These are phyloP conservation scores for Gossypioides kirkii DNA, from an alignment of 345 rosid species.

Conservation along the genomic window DNA sequence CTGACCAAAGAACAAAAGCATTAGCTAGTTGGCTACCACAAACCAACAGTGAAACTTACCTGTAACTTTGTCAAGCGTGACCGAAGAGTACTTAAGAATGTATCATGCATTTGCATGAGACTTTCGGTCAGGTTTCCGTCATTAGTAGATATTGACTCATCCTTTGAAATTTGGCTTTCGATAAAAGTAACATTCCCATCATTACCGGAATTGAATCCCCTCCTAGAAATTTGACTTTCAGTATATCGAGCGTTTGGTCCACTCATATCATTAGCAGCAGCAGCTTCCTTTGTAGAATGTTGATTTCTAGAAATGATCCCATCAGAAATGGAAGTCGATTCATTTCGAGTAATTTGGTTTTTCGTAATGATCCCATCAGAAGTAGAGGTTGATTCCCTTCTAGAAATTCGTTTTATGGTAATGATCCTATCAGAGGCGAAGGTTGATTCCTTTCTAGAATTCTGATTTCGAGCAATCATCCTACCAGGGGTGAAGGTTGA, in stretches of 20 bases:
- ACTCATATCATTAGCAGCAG: slow-evolving; percentile 6
- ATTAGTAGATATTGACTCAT: slow-evolving; percentile 32
- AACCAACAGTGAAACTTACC: slow-evolving; percentile 38
- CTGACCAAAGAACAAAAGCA: neutral
- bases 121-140: slow-evolving; percentile 50
- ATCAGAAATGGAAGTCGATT: neutral
- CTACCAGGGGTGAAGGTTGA: neutral
- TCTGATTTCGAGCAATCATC: neutral
- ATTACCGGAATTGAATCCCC: neutral
- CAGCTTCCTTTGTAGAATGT: neutral
- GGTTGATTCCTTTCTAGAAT: slow-evolving; percentile 2
- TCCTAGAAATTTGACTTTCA: slow-evolving; percentile 8
- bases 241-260: neutral
- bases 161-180: slow-evolving; percentile 41
- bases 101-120: slow-evolving; percentile 70
- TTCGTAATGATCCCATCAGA: neutral
- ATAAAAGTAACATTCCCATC: neutral
- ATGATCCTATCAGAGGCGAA: neutral
- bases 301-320: neutral
- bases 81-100: slow-evolving; percentile 63
- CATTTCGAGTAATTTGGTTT: slow-evolving; percentile 2
- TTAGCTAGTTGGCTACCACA: neutral
- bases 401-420: neutral
- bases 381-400: neutral
- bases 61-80: slow-evolving; percentile 89